Percentiles rank a stretch among this genome's conserved stretches.
phyloP scores from a whole-genome alignment of 306 rosid genomes.

The Citrullus colocynthis region DNA sequence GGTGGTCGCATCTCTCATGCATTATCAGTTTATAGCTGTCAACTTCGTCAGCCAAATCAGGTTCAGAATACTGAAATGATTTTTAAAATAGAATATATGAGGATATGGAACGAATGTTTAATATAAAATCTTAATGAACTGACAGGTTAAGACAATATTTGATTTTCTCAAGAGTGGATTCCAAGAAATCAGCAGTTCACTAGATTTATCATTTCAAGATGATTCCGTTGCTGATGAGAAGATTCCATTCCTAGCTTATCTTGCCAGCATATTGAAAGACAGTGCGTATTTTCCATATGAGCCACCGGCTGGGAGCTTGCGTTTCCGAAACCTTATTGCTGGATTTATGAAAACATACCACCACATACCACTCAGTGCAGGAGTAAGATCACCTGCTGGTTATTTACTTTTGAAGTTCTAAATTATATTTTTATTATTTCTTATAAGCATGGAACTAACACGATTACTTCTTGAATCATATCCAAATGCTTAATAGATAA shows the following conservation, averaged over 20 bases:
- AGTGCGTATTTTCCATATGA: conserved; percentile 61
- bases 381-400: conserved; percentile 37
- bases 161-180: conserved; percentile 82
- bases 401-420: not conserved
- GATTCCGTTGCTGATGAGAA: conserved; percentile 98
- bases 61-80: conserved; percentile 26
- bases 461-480: not conserved
- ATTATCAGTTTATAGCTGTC: conserved; percentile 92
- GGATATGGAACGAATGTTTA: conserved; percentile 5
- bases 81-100: conserved; percentile 15
- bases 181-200: conserved; percentile 87
- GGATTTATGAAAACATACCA: conserved; percentile 91
- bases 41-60: conserved; percentile 92
- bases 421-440: not conserved
- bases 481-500: not conserved
- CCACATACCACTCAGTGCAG: conserved; percentile 60
- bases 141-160: conserved; percentile 85
- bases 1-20: conserved; percentile 93
- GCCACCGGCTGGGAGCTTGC: conserved; percentile 91
- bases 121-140: conserved; percentile 17
- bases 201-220: conserved; percentile 81
- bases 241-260: conserved; percentile 87
- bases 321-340: conserved; percentile 82
- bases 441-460: not conserved
- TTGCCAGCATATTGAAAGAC: conserved; percentile 54